Evolutionary conservation across 805 yeast species (phyloP).

Genomic region (Isabelozyma gotoi): DNA sequence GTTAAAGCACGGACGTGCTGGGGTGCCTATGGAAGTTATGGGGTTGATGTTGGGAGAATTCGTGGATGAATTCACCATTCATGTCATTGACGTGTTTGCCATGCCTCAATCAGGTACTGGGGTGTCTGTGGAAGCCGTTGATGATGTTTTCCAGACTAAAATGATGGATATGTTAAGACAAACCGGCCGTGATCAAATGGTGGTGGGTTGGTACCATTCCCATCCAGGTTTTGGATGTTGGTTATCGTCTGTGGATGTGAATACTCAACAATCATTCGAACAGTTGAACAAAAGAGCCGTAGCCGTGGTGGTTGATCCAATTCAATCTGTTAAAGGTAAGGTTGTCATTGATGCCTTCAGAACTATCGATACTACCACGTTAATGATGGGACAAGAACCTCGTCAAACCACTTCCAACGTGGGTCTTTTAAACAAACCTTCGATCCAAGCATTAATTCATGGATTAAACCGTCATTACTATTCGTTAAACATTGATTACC

Average conservation of each 20-base stretch:
- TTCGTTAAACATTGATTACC: conserved; percentile 91
- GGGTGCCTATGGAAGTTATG: conserved; percentile 83
- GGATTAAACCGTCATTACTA: conserved; percentile 97
- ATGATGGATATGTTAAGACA: conserved; percentile 99
- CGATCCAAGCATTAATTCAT: conserved; percentile 94
- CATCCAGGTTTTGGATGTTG: conserved; percentile 99
- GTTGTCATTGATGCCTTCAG: conserved; percentile 99
- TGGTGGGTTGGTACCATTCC: conserved; percentile 99
- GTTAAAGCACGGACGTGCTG: conserved; percentile 96
- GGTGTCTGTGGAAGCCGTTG: conserved; percentile 98
- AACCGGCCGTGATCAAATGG: conserved; percentile 99
- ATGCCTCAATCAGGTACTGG: conserved; percentile 99
- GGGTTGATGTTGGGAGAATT: conserved; percentile 98
- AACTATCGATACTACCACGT: conserved; percentile 79
- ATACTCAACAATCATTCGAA: conserved; percentile 96
- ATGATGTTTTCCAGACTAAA: conserved; percentile 96
- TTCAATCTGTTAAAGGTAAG: conserved; percentile 97
- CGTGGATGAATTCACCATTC: conserved; percentile 95
- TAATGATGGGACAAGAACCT: conserved; percentile 97
- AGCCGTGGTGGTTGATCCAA: conserved; percentile 98
- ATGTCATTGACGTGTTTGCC: conserved; percentile 97
- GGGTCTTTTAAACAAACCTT: conserved; percentile 93
- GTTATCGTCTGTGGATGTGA: conserved; percentile 96
- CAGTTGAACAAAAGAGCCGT: conserved; percentile 94
- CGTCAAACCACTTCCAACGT: conserved; percentile 95